Base-by-base conservation (phyloP, 179 eudicot species). In the Patellifolia procumbens region DNA sequence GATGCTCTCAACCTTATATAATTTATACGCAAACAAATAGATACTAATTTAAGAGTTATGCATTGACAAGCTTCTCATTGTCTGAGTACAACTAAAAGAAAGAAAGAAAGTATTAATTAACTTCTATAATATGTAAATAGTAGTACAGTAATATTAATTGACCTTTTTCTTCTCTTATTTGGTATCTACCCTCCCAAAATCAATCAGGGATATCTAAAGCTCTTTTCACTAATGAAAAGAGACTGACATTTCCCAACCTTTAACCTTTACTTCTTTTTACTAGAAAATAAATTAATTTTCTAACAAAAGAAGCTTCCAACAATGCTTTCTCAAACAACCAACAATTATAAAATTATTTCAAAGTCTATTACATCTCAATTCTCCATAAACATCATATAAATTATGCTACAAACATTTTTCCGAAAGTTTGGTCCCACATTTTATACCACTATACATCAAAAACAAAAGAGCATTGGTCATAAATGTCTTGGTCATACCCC, bases 281-380 rank as follows among this genome's bases (percentile, higher is more conserved):
- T 46, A 45, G 0, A 51, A 26, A 31, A 3, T 22, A n/a, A 70
- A n/a, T 16, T 49, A 20, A 70, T 29, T 31, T 70, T 20, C 43
- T 70, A 70, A n/a, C 73, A 76, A 82, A 76, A 76, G 82, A 76
- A 83, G 68, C 78, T 83, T 79, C 83, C 78, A 76, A 72, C 56
- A 68, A 68, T 72, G 56, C 82, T 79, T 83, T 83, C 78, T 32
- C 58, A 79, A 65, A 76, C 81, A 83, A 79, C 82, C 76, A 76
- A 83, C 80, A 82, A 82, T 79, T 68, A 70, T 49, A 15, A n/a
- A n/a, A 16, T 31, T 70, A 49, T 31, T 69, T 49, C 58, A 69
- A 69, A 5, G 58, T 48, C 73, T 42, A 48, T 75, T 75, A 51
- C 68, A 82, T 58, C 58, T 66, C 48, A 68, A 68, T 74, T 79